phyloP scores from a whole-genome alignment of 805 yeast species.

The Wickerhamiella lipophila region DNA sequence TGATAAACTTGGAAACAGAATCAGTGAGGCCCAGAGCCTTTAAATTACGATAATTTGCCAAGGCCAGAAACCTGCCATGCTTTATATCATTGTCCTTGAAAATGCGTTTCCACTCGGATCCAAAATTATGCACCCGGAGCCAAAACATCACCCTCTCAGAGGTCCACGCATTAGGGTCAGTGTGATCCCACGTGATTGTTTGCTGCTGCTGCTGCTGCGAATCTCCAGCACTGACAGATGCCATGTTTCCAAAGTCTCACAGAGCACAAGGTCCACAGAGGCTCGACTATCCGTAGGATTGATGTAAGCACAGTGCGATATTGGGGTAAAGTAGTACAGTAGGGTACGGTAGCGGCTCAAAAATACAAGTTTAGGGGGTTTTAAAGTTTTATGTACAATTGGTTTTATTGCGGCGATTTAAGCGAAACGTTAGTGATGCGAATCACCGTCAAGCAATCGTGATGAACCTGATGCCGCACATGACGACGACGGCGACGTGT shows the following conservation, averaged over 20 bases:
- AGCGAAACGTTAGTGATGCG: constrained; percentile 61
- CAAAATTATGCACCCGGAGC: constrained; percentile 58
- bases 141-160: constrained; percentile 52
- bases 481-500: constrained; percentile 75
- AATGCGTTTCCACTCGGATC: constrained; percentile 57
- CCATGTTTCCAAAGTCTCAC: background rate
- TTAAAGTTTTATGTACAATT: constrained; percentile 18
- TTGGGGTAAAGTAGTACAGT: background rate
- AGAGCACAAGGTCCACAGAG: background rate
- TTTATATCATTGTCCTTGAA: constrained; percentile 45
- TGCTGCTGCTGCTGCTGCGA: constrained; percentile 2
- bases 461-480: constrained; percentile 48
- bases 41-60: constrained; percentile 58
- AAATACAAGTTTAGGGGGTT: background rate
- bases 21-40: constrained; percentile 32
- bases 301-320: constrained; percentile 4
- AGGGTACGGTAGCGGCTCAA: too few species aligned
- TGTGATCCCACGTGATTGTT: constrained; percentile 10
- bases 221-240: background rate
- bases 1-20: constrained; percentile 47
- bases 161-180: constrained; percentile 44
- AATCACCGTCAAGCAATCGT: constrained; percentile 65
- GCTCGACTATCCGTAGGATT: background rate
- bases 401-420: constrained; percentile 18
- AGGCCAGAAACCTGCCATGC: constrained; percentile 51